Evolutionary conservation across 192 early-diverging fungal genomes (phyloP), one percentile per base, ranked within the genome.

Genomic region (Geranomyces michiganensis): DNA sequence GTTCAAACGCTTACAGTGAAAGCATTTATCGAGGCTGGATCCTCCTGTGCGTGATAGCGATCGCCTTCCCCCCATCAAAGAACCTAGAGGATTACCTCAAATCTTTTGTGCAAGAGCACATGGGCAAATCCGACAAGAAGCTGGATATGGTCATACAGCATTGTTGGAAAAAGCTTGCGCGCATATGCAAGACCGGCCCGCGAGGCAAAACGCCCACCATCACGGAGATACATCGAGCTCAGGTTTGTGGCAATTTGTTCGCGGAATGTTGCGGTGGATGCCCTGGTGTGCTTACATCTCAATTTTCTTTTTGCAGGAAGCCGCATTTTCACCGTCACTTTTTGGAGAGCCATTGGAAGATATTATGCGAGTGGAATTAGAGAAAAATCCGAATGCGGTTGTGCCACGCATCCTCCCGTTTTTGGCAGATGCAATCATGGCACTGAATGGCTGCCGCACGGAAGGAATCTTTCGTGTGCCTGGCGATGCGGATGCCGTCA

Each of bases 401-500:
- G 72, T 97, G 21, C 96, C 96, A 4, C 84, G 86, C 7, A 84
- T 99, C 32, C 86, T 99, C 19, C 85, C 90, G 31, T 93, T 92
- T 67, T 80, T 99, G 61, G 84, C 89, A 3, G 84, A 88, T 14
- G 79, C 87, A 8, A 90, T 99, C 27, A 66, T 90, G 22, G 75
- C 86, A 0, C 85, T 96, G 27, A 87, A 91, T 41, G 96, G 96
- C 15, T 84, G 83, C 31, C 62, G 78, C 55, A 88, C 93, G 14
- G 95, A 99, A 76, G 96, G 96, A 32, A 95, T 99, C 59, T 99
- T 99, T 77, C 89, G 96, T 63, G 93, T 99, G 15, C 93, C 96
- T 22, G 96, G 93, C 24, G 94, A 97, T 76, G 88, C 87, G 30
- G 95, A 96, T 56, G 81, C 84, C 24, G 94, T 99, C 12, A 88